Conservation (phyloP, 306 rosid genomes). For the Castanea sativa region DNA sequence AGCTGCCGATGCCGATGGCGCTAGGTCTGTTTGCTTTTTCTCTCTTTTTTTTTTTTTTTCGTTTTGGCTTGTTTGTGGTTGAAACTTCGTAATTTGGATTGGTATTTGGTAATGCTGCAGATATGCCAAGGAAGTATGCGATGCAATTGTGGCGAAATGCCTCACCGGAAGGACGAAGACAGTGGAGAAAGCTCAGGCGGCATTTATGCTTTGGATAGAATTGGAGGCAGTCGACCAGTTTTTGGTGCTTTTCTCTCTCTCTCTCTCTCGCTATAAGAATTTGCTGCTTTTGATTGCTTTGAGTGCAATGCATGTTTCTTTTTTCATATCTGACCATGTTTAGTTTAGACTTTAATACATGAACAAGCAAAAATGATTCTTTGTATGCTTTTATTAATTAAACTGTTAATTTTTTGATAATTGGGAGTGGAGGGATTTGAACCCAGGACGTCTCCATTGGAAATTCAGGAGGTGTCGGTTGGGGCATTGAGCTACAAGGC, state of each 20-base stretch:
- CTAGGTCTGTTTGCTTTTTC: constrained; percentile 44
- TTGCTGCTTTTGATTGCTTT: background rate
- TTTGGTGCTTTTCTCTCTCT: constrained; percentile 60
- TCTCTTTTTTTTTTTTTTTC: background rate
- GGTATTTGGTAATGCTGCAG: constrained; percentile 35
- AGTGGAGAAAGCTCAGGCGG: constrained; percentile 97
- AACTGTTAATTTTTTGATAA: too few species aligned
- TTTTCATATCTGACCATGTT: background rate
- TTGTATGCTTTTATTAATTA: too few species aligned
- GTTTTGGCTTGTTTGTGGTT: background rate
- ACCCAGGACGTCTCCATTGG: too few species aligned
- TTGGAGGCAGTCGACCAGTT: constrained; percentile 94
- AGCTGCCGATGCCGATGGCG: constrained; percentile 96
- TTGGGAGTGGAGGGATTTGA: too few species aligned
- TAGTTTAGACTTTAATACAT: too few species aligned
- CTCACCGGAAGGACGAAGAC: constrained; percentile 97
- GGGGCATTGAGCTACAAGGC: too few species aligned
- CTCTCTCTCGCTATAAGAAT: background rate
- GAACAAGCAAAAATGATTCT: too few species aligned
- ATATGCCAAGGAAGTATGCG: constrained; percentile 86
- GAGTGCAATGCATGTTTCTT: background rate
- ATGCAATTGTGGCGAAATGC: constrained; percentile 89
- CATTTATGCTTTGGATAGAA: constrained; percentile 93
- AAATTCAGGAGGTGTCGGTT: too few species aligned
- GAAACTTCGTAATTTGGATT: constrained; percentile 16